These are phyloP conservation scores for Balansia obtecta DNA, from an alignment of 2,329 filamentous ascomycete species.

Conservation along the genomic window DNA sequence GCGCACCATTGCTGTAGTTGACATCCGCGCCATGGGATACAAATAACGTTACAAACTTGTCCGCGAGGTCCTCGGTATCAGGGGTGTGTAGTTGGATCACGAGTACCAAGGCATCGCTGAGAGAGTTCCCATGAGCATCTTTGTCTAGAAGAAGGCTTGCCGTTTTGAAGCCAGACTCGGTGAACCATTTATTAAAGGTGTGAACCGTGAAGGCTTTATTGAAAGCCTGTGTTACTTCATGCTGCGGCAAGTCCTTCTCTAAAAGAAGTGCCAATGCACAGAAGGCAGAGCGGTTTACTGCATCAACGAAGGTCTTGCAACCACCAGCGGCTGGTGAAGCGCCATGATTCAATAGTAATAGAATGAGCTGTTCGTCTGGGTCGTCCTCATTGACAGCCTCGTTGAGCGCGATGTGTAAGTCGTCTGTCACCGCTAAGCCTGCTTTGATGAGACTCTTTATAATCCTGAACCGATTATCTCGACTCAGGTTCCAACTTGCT, in stretches of 20 bases:
- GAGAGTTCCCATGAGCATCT: slow-evolving; percentile 32
- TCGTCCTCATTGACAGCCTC: slow-evolving; percentile 41
- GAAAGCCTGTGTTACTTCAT: slow-evolving; percentile 34
- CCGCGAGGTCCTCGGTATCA: slow-evolving; percentile 26
- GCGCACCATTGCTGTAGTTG: slow-evolving; percentile 40
- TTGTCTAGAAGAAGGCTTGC: slow-evolving; percentile 36
- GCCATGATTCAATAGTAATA: slow-evolving; percentile 35
- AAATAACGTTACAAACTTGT: slow-evolving; percentile 31
- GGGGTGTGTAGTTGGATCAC: slow-evolving; percentile 31
- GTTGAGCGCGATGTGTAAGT: slow-evolving; percentile 37
- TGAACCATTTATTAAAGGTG: slow-evolving; percentile 32
- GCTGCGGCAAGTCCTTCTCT: slow-evolving; percentile 24
- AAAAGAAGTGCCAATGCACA: slow-evolving; percentile 31
- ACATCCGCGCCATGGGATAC: slow-evolving; percentile 30
- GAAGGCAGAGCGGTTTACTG: slow-evolving; percentile 26
- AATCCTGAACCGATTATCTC: slow-evolving; percentile 34
- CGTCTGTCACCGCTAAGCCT: slow-evolving; percentile 33
- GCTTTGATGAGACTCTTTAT: slow-evolving; percentile 39
- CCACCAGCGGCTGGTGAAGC: slow-evolving; percentile 39
- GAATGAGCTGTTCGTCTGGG: slow-evolving; percentile 32
- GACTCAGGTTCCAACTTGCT: slow-evolving; percentile 37
- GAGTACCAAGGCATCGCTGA: slow-evolving; percentile 32
- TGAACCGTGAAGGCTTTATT: slow-evolving; percentile 29
- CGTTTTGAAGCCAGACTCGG: slow-evolving; percentile 31
- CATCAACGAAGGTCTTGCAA: slow-evolving; percentile 40